Evolutionary conservation across 148 eudicot genomes (phyloP).

Genomic region (Amaranthus palmeri): DNA sequence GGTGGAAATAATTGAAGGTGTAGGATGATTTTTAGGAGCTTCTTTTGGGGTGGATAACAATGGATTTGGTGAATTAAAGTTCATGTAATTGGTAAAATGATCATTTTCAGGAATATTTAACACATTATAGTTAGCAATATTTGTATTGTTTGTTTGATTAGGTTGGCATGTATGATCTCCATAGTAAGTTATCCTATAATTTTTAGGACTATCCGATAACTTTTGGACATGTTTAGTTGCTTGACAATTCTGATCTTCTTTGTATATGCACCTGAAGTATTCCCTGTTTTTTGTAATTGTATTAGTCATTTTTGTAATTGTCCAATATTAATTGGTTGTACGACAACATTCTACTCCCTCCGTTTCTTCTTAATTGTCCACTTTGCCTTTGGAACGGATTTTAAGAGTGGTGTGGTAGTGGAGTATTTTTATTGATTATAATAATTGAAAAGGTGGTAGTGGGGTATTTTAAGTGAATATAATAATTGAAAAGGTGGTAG

Average conservation of each 20-base stretch:
- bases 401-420: too few species aligned
- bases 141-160: neutral
- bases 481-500: too few species aligned
- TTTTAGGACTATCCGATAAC: neutral
- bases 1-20: neutral
- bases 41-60: neutral
- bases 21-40: neutral
- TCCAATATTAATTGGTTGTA: too few species aligned
- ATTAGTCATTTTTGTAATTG: too few species aligned
- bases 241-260: neutral
- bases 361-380: too few species aligned
- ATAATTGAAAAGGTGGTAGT: too few species aligned
- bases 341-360: too few species aligned
- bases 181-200: neutral
- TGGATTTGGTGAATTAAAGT: neutral
- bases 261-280: neutral
- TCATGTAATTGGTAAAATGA: neutral
- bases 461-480: too few species aligned
- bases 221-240: neutral
- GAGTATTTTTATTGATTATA: too few species aligned
- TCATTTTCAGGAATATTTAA: neutral
- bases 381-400: too few species aligned
- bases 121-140: neutral
- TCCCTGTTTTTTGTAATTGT: neutral
- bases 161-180: neutral